Evolutionary conservation across 768 basidiomycete genomes (phyloP).

Genomic region (Leccinum rimulosum): DNA sequence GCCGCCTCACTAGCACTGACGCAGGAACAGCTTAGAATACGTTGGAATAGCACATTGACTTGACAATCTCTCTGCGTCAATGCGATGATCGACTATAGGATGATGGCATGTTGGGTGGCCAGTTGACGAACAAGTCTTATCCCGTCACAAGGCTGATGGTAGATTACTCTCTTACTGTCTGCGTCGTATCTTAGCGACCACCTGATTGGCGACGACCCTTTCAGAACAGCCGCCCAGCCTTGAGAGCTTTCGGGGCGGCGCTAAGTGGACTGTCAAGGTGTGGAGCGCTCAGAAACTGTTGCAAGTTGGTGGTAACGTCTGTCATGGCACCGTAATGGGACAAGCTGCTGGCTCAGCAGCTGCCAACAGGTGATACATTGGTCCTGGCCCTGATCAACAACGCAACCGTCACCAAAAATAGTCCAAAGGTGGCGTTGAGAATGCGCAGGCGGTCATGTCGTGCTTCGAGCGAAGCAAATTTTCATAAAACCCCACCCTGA

Average conservation of each 20-base stretch:
- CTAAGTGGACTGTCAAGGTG: not conserved
- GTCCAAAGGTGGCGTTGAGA: not conserved
- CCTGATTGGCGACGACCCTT: not conserved
- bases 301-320: not conserved
- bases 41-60: not conserved
- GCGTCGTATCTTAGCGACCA: not conserved
- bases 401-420: not conserved
- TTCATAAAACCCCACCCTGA: not conserved
- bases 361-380: not conserved
- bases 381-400: not conserved
- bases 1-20: conserved; percentile 2
- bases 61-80: not conserved
- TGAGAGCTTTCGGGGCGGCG: not conserved
- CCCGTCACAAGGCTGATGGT: not conserved
- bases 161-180: not conserved
- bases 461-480: not conserved
- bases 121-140: not conserved
- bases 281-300: not conserved
- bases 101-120: not conserved
- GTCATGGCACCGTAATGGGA: not conserved
- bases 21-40: not conserved
- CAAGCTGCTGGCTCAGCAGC: not conserved
- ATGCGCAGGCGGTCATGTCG: not conserved
- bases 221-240: not conserved
- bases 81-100: not conserved